Conservation (phyloP, 208 protist genomes). For the Phytomonas sp. region DNA sequence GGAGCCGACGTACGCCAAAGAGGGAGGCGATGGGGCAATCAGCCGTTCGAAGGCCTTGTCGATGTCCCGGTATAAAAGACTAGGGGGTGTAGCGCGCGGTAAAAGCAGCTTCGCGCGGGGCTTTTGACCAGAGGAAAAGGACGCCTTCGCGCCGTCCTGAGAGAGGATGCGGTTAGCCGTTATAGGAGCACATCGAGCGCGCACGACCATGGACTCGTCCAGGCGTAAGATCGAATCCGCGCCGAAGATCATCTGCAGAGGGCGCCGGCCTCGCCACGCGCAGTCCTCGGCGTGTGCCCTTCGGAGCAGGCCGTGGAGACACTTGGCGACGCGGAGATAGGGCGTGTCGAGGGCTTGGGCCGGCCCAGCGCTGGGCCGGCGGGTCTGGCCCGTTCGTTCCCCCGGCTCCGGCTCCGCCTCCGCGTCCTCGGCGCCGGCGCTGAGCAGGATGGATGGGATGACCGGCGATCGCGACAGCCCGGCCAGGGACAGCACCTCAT, state of each 20-base stretch:
- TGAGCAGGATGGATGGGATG: neutral
- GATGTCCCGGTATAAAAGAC: slow-evolving; percentile 14
- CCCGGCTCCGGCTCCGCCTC: neutral
- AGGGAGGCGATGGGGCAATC: neutral
- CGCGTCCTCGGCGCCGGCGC: neutral
- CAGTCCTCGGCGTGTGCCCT: slow-evolving; percentile 17
- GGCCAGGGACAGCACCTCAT: slow-evolving; percentile 18
- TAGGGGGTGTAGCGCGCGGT: slow-evolving; percentile 46
- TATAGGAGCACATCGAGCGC: slow-evolving; percentile 36
- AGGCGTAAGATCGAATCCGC: slow-evolving; percentile 14
- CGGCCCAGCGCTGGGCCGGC: too few relatives aligned
- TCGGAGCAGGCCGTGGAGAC: slow-evolving; percentile 5
- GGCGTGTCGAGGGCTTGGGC: neutral
- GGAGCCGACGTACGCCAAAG: slow-evolving; percentile 19
- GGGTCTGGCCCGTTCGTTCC: too few relatives aligned
- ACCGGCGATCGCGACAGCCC: neutral
- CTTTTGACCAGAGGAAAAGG: neutral
- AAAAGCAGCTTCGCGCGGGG: slow-evolving; percentile 21
- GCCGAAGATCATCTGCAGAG: slow-evolving; percentile 20
- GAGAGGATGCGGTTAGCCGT: neutral
- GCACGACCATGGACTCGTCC: slow-evolving; percentile 27
- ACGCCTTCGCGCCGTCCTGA: neutral
- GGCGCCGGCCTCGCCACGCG: slow-evolving; percentile 13
- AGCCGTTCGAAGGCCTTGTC: neutral
- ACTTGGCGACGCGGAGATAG: neutral